Evolutionary conservation across 371 early-diverging fungal species (phyloP).

Genomic region (Mortierella sp.): DNA sequence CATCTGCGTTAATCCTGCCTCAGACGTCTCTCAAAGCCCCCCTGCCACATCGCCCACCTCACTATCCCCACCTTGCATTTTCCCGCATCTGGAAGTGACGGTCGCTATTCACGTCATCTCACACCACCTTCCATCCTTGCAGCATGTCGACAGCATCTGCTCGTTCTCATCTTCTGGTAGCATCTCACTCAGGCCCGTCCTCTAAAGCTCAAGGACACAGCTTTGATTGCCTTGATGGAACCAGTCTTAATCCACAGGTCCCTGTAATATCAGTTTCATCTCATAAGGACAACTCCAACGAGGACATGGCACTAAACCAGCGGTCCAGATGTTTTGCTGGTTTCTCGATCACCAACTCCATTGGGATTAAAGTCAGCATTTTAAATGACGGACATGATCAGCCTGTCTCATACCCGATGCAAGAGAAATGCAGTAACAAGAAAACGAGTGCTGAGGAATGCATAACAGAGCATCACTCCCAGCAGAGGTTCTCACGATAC

Average conservation of each 20-base stretch:
- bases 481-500: background rate
- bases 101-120: background rate
- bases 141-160: conserved; percentile 4
- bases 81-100: background rate
- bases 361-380: conserved; percentile 47
- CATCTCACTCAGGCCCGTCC: conserved; percentile 4
- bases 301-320: conserved; percentile 31
- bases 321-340: conserved; percentile 51
- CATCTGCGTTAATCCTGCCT: too few relatives aligned
- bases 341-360: conserved; percentile 48
- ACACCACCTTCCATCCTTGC: too few relatives aligned
- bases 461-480: background rate
- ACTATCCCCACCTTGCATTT: too few relatives aligned
- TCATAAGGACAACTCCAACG: conserved; percentile 16
- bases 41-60: too few relatives aligned
- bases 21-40: too few relatives aligned
- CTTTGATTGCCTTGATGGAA: background rate
- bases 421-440: background rate
- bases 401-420: conserved; percentile 1
- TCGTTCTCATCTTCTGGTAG: conserved; percentile 1
- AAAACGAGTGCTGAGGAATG: background rate
- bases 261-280: background rate
- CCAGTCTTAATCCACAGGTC: conserved; percentile 10
- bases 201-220: background rate
- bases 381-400: conserved; percentile 31